Conservation (phyloP, 176 grass and related monocot genomes). For the Areca catechu region DNA sequence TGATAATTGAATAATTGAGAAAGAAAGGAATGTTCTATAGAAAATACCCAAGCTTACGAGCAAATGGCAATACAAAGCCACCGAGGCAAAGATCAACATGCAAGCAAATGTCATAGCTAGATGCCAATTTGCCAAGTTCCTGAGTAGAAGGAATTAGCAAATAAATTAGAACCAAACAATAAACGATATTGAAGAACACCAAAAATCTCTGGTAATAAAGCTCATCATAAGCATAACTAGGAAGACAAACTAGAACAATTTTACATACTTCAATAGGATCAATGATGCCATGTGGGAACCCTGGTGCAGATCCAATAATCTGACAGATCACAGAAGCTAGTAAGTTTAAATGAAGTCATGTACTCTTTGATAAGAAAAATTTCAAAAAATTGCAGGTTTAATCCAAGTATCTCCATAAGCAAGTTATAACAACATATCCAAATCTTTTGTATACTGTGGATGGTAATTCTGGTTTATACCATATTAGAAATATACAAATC, state of each 20-base stretch:
- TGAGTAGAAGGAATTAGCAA: slow-evolving; percentile 16
- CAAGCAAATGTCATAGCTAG: slow-evolving; percentile 78
- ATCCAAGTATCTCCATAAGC: no score
- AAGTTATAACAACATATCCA: no score
- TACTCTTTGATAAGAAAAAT: no score
- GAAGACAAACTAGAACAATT: not conserved
- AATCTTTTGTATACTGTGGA: no score
- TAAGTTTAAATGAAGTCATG: slow-evolving; percentile 12
- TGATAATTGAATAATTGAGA: not conserved
- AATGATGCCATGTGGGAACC: slow-evolving; percentile 87
- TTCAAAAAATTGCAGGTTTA: no score
- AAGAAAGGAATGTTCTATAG: slow-evolving; percentile 1
- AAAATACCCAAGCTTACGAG: slow-evolving; percentile 81
- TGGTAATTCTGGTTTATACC: no score
- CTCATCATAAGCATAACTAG: no score
- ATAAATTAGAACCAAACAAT: not conserved
- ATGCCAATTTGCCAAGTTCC: slow-evolving; percentile 90
- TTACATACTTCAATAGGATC: slow-evolving; percentile 84
- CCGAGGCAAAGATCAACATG: slow-evolving; percentile 98
- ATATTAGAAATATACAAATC: no score
- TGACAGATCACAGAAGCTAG: slow-evolving; percentile 19
- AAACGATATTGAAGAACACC: not conserved
- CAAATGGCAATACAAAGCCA: slow-evolving; percentile 93
- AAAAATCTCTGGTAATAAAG: not conserved
- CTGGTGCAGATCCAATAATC: slow-evolving; percentile 95